Evolutionary conservation across 352 stramenopile species (phyloP), one percentile per base, ranked within the genome.

Genomic region (Pythium dissimile): DNA sequence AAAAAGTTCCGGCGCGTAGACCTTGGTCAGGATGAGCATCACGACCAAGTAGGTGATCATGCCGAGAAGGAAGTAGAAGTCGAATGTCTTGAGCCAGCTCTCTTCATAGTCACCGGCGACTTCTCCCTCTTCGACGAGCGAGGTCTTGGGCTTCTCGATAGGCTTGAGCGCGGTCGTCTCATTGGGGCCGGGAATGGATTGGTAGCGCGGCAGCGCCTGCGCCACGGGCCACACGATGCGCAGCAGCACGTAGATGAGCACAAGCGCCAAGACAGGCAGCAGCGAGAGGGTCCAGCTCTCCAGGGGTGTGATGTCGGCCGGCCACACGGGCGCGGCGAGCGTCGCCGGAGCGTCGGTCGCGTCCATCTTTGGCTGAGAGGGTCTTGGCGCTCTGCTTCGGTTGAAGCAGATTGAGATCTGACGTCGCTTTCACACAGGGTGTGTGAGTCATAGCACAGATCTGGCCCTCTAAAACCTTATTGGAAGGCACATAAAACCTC

Each of bases 181-280:
- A 50, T 58, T 66, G 11, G 75, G 45, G 18, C 73, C 72, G 10
- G 72, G 61, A 18, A 58, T 54, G 43, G 57, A n/a, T 20, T 54
- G 50, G 59, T 73, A 77, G 43, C 70, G 55, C 16, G 77, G 77
- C n/a, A 86, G 63, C 28, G 61, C 42, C 27, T 52, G 53, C 15
- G 69, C 73, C 16, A 86, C 78, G 24, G 73, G 71, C 80, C 80
- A 89, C 24, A 88, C 66, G 31, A 91, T 44, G 12, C 76, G 77
- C 46, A 91, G 64, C 57, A 91, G 64, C 30, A 88, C 62, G 64
- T 86, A 86, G 64, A 76, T 77, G 30, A 86, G 41, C 31, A 77
- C 45, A 24, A 88, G 73, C 43, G 76, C 67, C 34, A 62, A 58
- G 11, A 84, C 39, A 8, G 78, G 77, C 49, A 87, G 45, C 38